Base-by-base conservation (phyloP, 2,329 filamentous ascomycete species). In the Exophiala aquamarina region DNA sequence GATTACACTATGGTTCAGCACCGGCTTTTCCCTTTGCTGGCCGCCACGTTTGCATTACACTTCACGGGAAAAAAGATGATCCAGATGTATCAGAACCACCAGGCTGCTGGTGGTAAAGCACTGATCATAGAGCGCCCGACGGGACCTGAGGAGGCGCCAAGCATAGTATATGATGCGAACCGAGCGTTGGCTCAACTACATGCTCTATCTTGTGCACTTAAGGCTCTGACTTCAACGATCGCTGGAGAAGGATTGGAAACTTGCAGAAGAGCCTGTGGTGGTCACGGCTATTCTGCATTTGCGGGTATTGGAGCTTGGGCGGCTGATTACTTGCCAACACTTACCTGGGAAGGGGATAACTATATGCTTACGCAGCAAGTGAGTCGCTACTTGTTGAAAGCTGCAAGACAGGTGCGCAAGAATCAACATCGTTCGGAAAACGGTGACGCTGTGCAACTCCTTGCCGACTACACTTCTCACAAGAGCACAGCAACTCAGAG, bases 291-390 rank as follows among this genome's bases (percentile, higher is more conserved):
- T 52, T 72, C 74, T 3, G 74, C 72, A 13, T 70, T 69, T 2
- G 76, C 72, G 54, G 75, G 75, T 1, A 66, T 77, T 17, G 70
- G 77, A 4, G 71, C 74, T 11, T 86, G 80, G 76, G 89, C 88
- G 59, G 76, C 84, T 19, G 85, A 89, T 64, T 89, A 89, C 63
- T 74, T 89, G 1, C 84, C 86, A 10, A 85, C 79, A 0, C 67
- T 73, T 9, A 87, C 84, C 4, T 86, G 83, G 81, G 86, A 89
- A 64, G 86, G 86, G 34, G 86, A 89, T 69, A 88, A 87, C 72
- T 89, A 86, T 70, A 88, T 89, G 85, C 72, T 89, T 49, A 87
- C 84, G 7, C 86, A 89, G 66, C 86, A 89, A 68, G 84, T 88
- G 2, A 84, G 84, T 2, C 77, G 84, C 49, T 89, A 89, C 21